These are phyloP conservation scores for Scenedesmus sp. DNA, from an alignment of 163 green algal species.

Conservation along the genomic window DNA sequence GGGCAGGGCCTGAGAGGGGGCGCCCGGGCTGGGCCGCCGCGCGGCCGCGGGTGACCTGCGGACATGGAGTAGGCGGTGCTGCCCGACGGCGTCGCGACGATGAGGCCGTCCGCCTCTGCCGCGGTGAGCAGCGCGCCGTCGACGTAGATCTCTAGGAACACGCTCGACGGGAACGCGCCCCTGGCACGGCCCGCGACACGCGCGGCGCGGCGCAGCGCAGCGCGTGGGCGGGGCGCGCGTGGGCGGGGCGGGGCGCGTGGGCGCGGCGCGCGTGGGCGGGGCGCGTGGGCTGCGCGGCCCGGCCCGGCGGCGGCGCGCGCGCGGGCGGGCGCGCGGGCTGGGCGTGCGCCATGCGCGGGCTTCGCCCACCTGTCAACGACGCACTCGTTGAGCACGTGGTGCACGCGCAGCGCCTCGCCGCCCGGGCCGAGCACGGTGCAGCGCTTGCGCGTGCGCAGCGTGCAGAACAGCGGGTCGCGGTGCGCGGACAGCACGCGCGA, in stretches of 20 bases:
- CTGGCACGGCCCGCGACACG: no score
- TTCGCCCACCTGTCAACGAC: slow-evolving; percentile 65
- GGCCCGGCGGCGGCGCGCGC: no score
- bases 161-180: slow-evolving; percentile 74
- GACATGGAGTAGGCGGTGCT: slow-evolving; percentile 92
- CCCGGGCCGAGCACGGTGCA: slow-evolving; percentile 72
- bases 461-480: slow-evolving; percentile 82
- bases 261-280: no score
- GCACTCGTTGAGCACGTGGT: slow-evolving; percentile 91
- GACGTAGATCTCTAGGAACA: slow-evolving; percentile 80
- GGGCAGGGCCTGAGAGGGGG: no score
- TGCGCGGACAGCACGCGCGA: slow-evolving; percentile 60
- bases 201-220: no score
- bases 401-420: slow-evolving; percentile 1
- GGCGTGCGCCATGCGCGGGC: no score
- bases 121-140: slow-evolving; percentile 85
- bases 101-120: slow-evolving; percentile 85
- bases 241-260: no score
- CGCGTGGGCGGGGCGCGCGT: no score
- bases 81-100: slow-evolving; percentile 91
- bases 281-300: no score
- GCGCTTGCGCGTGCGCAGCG: slow-evolving; percentile 80
- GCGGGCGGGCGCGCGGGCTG: no score
- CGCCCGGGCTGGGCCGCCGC: no score
- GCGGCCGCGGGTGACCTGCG: slow-evolving; percentile 67